Conservation (phyloP, 176 grass and related monocot species). For the Aegilops speltoides region DNA sequence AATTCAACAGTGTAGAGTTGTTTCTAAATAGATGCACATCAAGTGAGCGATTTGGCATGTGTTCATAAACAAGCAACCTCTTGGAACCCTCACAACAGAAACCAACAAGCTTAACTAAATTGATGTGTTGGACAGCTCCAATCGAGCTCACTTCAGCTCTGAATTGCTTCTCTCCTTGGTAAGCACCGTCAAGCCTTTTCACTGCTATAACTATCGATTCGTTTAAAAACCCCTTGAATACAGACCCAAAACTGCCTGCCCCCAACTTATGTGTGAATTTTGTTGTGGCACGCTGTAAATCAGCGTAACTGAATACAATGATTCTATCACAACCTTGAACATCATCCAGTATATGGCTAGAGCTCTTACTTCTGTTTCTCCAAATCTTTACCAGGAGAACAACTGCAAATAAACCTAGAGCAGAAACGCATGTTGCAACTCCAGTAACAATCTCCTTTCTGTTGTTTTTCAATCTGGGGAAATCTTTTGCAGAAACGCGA, state of each 20-base stretch:
- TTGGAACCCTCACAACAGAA: slow-evolving; percentile 31
- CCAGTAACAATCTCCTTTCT: not conserved
- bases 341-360: too few relatives aligned
- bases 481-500: slow-evolving; percentile 40
- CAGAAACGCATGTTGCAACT: not conserved
- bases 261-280: slow-evolving; percentile 56
- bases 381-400: too few relatives aligned
- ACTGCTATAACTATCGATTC: slow-evolving; percentile 21
- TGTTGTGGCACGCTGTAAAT: slow-evolving; percentile 43
- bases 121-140: slow-evolving; percentile 52
- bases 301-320: slow-evolving; percentile 34
- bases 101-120: slow-evolving; percentile 46
- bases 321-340: too few relatives aligned
- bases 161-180: slow-evolving; percentile 70
- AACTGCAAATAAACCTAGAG: too few relatives aligned
- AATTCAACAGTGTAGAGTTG: not conserved
- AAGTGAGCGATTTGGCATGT: slow-evolving; percentile 35
- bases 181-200: slow-evolving; percentile 44
- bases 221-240: slow-evolving; percentile 41
- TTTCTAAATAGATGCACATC: not conserved
- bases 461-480: not conserved
- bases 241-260: slow-evolving; percentile 50
- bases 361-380: too few relatives aligned
- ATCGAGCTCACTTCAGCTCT: slow-evolving; percentile 35
- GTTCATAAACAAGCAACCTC: slow-evolving; percentile 66